phyloP scores from a whole-genome alignment of 2,329 filamentous ascomycete genomes.

The Penicillium sp. region DNA sequence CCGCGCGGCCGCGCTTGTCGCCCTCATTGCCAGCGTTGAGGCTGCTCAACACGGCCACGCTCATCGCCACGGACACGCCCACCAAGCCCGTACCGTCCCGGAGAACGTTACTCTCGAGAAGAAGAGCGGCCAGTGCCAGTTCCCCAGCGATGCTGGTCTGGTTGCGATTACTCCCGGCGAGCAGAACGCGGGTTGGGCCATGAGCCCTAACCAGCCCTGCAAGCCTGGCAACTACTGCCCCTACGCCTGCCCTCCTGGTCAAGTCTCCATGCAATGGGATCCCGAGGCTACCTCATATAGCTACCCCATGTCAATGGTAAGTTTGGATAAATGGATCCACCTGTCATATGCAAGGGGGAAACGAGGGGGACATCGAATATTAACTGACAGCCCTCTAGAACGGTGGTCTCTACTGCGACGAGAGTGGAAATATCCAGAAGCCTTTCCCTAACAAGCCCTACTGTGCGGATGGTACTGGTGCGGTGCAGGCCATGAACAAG shows the following conservation, averaged over 20 bases:
- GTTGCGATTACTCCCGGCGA: conserved; percentile 65
- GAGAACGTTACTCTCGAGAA: conserved; percentile 49
- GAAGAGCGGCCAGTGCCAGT: conserved; percentile 60
- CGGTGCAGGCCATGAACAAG: conserved; percentile 68
- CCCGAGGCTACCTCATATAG: conserved; percentile 65
- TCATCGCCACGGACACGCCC: conserved; percentile 29
- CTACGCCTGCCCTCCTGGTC: conserved; percentile 72
- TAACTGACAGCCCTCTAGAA: conserved; percentile 52
- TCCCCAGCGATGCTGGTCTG: conserved; percentile 67
- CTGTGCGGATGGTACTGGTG: conserved; percentile 68
- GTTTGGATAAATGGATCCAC: conserved; percentile 30
- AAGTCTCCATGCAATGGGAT: conserved; percentile 80
- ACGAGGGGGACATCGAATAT: background rate
- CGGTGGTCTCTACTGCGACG: conserved; percentile 72
- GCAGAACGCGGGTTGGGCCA: conserved; percentile 74
- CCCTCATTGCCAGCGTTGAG: conserved; percentile 40
- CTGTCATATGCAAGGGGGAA: conserved; percentile 7
- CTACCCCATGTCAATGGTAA: conserved; percentile 72
- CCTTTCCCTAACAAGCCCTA: conserved; percentile 69
- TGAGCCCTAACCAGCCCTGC: conserved; percentile 74
- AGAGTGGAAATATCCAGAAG: conserved; percentile 65
- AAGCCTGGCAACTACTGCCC: conserved; percentile 70
- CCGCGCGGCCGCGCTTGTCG: conserved; percentile 37
- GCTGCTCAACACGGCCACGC: conserved; percentile 37
- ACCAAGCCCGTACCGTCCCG: conserved; percentile 26